These are phyloP conservation scores for Botrytis squamosa DNA, from an alignment of 2,329 filamentous ascomycete genomes.

Conservation along the genomic window DNA sequence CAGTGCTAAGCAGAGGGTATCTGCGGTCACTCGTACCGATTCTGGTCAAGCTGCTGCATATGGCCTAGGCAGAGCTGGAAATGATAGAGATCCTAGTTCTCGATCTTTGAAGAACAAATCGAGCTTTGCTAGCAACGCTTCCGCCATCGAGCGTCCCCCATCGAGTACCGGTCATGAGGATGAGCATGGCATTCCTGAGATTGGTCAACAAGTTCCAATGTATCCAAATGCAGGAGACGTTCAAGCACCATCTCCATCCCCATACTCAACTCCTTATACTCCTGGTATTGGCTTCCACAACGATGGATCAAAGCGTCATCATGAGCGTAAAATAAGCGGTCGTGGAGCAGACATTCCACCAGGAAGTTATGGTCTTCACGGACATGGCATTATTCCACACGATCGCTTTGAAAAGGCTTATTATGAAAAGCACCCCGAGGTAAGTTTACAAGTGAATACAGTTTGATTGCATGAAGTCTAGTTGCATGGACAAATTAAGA, in stretches of 20 bases:
- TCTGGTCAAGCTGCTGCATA: slow-evolving; percentile 83
- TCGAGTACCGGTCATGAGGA: slow-evolving; percentile 57
- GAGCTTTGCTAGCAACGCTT: slow-evolving; percentile 54
- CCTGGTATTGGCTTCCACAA: slow-evolving; percentile 51
- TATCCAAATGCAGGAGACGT: slow-evolving; percentile 90
- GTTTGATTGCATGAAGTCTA: neutral
- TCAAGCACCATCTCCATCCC: slow-evolving; percentile 84
- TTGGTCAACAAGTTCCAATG: slow-evolving; percentile 92
- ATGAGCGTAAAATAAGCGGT: slow-evolving; percentile 70
- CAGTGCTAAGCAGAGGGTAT: slow-evolving; percentile 80
- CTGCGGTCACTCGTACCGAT: slow-evolving; percentile 84
- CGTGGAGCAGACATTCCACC: slow-evolving; percentile 72
- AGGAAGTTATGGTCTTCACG: slow-evolving; percentile 90
- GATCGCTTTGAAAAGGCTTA: slow-evolving; percentile 90
- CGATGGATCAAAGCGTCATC: slow-evolving; percentile 53
- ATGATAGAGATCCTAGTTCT: slow-evolving; percentile 49
- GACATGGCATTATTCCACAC: slow-evolving; percentile 72
- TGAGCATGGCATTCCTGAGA: slow-evolving; percentile 87
- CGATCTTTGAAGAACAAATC: slow-evolving; percentile 61
- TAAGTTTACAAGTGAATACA: slow-evolving; percentile 13
- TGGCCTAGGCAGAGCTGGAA: slow-evolving; percentile 70
- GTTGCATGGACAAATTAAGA: neutral
- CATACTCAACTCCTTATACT: slow-evolving; percentile 39
- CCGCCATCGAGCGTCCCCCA: slow-evolving; percentile 49
- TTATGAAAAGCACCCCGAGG: slow-evolving; percentile 87